Conservation (phyloP, 345 rosid genomes). For the Lepidium sativum region DNA sequence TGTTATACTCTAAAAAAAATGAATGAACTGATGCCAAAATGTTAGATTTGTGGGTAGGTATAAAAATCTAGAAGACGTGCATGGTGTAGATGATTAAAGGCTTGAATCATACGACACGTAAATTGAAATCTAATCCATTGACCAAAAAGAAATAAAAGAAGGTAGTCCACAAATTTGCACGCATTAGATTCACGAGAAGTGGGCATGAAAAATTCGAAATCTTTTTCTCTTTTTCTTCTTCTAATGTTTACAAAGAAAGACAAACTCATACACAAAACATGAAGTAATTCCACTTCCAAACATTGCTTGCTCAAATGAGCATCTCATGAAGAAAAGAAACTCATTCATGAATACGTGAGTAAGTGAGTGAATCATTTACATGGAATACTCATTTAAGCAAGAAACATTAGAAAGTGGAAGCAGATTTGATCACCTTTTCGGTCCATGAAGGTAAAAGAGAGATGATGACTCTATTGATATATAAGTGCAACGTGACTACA, state of each 20-base stretch:
- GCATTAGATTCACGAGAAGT: constrained; percentile 29
- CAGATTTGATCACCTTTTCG: background rate
- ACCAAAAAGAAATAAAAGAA: background rate
- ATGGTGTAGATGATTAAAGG: constrained; percentile 19
- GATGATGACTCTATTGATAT: background rate
- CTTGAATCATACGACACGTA: constrained; percentile 26
- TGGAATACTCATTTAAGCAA: constrained; percentile 36
- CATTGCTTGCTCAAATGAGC: constrained; percentile 34
- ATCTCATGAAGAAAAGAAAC: constrained; percentile 18
- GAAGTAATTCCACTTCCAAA: constrained; percentile 16
- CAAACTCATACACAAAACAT: background rate
- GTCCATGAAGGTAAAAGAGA: constrained; percentile 4
- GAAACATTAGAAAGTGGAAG: constrained; percentile 23
- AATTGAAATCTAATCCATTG: constrained; percentile 1
- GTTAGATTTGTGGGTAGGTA: background rate
- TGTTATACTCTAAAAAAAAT: background rate
- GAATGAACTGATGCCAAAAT: background rate
- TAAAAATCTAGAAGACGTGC: constrained; percentile 15
- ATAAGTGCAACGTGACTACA: constrained; percentile 11
- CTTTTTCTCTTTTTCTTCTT: background rate
- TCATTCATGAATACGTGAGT: background rate
- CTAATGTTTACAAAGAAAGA: background rate
- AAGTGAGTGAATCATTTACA: constrained; percentile 9
- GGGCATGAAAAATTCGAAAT: constrained; percentile 9
- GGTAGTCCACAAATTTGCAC: constrained; percentile 19